phyloP scores from a whole-genome alignment of 1,284 basidiomycete genomes.

The Apiotrichum laibachii region DNA sequence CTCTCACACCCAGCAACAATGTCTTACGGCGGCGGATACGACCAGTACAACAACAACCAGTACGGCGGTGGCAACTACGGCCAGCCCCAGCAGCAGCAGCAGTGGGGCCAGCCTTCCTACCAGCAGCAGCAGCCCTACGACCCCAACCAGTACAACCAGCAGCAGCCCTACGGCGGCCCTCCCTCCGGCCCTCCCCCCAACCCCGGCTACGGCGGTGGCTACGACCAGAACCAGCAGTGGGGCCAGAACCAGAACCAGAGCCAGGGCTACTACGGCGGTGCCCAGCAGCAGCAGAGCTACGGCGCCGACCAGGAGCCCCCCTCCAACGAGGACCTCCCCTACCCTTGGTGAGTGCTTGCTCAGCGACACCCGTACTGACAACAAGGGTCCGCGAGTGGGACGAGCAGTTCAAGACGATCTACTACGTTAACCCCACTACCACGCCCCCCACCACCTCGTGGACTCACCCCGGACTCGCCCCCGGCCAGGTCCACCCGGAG shows the following conservation, averaged over 20 bases:
- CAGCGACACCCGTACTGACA: background rate
- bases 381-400: slow-evolving; percentile 39
- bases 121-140: background rate
- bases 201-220: background rate
- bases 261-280: slow-evolving; percentile 3
- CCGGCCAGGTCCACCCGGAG: slow-evolving; percentile 32
- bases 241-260: background rate
- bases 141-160: background rate
- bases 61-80: slow-evolving; percentile 1
- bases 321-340: slow-evolving; percentile 14
- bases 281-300: background rate
- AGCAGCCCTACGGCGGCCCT: background rate
- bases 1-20: background rate
- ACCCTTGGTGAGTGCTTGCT: slow-evolving; percentile 10
- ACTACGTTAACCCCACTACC: slow-evolving; percentile 37
- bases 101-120: background rate
- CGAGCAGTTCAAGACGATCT: slow-evolving; percentile 33
- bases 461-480: slow-evolving; percentile 29
- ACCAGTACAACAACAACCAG: slow-evolving; percentile 6
- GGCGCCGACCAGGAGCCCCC: slow-evolving; percentile 2
- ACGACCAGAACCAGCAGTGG: background rate
- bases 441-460: slow-evolving; percentile 34
- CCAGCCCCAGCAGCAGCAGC: slow-evolving; percentile 1
- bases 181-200: background rate
- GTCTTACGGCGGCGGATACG: slow-evolving; percentile 6